A percentile compares a stretch with the other conserved stretches of the same genome.
These are phyloP conservation scores for Saturnispora quitensis DNA, from an alignment of 805 yeast species.

Conservation along the genomic window DNA sequence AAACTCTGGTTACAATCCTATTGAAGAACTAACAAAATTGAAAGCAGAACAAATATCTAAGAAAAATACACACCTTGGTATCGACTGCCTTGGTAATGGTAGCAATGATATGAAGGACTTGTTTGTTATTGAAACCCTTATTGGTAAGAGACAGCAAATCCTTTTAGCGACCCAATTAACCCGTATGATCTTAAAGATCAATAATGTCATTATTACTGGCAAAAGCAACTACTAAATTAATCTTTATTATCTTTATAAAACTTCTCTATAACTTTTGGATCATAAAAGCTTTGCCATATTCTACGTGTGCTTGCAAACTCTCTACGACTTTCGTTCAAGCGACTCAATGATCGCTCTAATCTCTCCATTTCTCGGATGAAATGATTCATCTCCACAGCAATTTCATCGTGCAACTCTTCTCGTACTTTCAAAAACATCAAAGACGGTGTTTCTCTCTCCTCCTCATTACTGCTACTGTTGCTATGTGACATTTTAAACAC, in stretches of 20 bases:
- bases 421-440: constrained; percentile 9
- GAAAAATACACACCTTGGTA: constrained; percentile 66
- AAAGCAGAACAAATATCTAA: constrained; percentile 81
- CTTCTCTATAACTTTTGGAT: constrained; percentile 15
- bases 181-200: constrained; percentile 94
- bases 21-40: constrained; percentile 75
- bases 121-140: constrained; percentile 93
- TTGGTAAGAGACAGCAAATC: constrained; percentile 95
- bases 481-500: background rate
- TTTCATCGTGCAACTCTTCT: constrained; percentile 2
- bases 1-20: constrained; percentile 92
- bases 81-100: constrained; percentile 86
- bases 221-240: constrained; percentile 23
- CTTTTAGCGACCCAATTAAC: constrained; percentile 94
- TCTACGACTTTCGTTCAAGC: constrained; percentile 4
- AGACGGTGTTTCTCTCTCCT: background rate
- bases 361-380: constrained; percentile 11
- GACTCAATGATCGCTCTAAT: constrained; percentile 7
- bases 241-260: constrained; percentile 8
- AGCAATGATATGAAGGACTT: constrained; percentile 88
- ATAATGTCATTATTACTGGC: constrained; percentile 77
- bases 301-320: constrained; percentile 11
- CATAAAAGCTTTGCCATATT: constrained; percentile 19
- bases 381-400: constrained; percentile 6
- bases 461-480: background rate